phyloP scores from a whole-genome alignment of 2,329 filamentous ascomycete species.

The Cyphellophora europaea region DNA sequence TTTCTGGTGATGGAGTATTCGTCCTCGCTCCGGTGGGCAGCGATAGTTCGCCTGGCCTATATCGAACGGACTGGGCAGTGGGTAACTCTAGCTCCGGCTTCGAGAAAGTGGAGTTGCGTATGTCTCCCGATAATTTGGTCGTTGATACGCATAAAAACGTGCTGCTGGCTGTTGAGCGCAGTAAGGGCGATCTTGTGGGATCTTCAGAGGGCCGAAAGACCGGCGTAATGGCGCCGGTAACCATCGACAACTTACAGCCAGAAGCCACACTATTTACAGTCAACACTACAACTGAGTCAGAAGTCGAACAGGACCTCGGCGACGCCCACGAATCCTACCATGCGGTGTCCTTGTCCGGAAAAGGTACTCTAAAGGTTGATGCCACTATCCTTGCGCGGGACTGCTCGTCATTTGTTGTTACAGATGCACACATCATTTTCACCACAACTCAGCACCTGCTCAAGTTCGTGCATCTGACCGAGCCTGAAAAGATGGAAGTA shows the following conservation, averaged over 20 bases:
- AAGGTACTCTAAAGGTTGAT: constrained; percentile 71
- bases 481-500: constrained; percentile 42
- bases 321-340: constrained; percentile 8
- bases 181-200: neutral
- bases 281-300: neutral
- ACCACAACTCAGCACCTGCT: constrained; percentile 88
- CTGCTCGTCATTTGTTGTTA: constrained; percentile 83
- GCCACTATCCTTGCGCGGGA: constrained; percentile 67
- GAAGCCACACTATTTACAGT: constrained; percentile 5
- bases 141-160: neutral
- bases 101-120: constrained; percentile 3
- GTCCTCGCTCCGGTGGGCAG: constrained; percentile 25
- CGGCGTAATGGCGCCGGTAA: neutral
- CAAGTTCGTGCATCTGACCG: constrained; percentile 80
- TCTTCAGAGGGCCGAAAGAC: neutral
- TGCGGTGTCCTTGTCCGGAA: constrained; percentile 57
- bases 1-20: constrained; percentile 33
- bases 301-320: neutral
- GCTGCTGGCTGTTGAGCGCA: neutral
- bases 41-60: constrained; percentile 17
- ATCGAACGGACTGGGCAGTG: constrained; percentile 23
- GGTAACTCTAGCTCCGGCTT: neutral
- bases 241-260: neutral
- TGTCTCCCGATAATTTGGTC: neutral
- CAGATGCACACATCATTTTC: constrained; percentile 73